Percentiles rank a stretch among this genome's conserved stretches.
phyloP scores from a whole-genome alignment of 371 early-diverging fungal genomes.

The Mortierella sp. region DNA sequence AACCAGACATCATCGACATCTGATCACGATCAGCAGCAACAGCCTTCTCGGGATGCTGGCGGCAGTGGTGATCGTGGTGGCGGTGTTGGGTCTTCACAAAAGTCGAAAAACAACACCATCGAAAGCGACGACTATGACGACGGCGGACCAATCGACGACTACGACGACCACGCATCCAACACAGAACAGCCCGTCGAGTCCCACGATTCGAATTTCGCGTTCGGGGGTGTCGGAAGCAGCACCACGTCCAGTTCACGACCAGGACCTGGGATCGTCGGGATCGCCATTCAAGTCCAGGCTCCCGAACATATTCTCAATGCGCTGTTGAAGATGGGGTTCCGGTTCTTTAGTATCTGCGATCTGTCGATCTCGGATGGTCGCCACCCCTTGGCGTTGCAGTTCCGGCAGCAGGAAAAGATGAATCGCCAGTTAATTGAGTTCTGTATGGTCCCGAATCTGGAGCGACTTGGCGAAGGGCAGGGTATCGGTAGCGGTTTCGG shows the following conservation, averaged over 20 bases:
- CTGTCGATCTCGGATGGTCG: slow-evolving; percentile 43
- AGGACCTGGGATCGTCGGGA: slow-evolving; percentile 53
- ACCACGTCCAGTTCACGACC: slow-evolving; percentile 54
- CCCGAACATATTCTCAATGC: slow-evolving; percentile 38
- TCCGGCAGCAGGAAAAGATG: slow-evolving; percentile 45
- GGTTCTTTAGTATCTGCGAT: slow-evolving; percentile 52
- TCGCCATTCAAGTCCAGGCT: slow-evolving; percentile 52
- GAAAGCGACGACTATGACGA: slow-evolving; percentile 8
- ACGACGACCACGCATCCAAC: neutral
- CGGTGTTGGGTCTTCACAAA: no score
- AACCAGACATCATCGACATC: neutral
- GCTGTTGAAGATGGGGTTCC: slow-evolving; percentile 45
- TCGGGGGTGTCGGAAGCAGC: slow-evolving; percentile 48
- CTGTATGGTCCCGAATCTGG: slow-evolving; percentile 45
- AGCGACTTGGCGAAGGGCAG: neutral
- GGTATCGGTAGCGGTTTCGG: no score
- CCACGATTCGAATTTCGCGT: slow-evolving; percentile 48
- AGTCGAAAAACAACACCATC: neutral
- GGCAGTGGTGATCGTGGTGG: no score
- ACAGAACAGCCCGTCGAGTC: slow-evolving; percentile 14
- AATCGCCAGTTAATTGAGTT: slow-evolving; percentile 51
- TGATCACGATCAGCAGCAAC: neutral
- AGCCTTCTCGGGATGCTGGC: neutral
- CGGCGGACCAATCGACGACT: neutral
- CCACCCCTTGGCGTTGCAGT: slow-evolving; percentile 45